Evolutionary conservation across 2,329 filamentous ascomycete species (phyloP).

Genomic region (Penicillium frequentans): DNA sequence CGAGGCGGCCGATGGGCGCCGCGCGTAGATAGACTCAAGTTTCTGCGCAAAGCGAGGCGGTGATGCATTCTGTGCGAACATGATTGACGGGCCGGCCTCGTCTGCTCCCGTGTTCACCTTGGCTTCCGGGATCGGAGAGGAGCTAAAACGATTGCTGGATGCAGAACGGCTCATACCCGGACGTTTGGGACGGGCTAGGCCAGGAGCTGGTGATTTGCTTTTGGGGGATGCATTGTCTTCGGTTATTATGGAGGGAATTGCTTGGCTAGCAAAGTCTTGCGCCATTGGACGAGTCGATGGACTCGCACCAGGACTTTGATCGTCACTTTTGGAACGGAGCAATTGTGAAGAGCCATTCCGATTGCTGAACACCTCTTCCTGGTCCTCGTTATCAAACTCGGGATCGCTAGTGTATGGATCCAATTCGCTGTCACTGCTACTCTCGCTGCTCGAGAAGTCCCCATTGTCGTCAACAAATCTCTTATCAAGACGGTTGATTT

Average conservation of each 20-base stretch:
- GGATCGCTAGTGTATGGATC: conserved; percentile 43
- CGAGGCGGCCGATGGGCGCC: conserved; percentile 22
- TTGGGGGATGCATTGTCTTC: conserved; percentile 24
- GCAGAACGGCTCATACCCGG: conserved; percentile 30
- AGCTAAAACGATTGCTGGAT: conserved; percentile 60
- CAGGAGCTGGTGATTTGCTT: conserved; percentile 14
- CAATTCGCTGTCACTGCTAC: conserved; percentile 42
- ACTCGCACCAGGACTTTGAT: conserved; percentile 11
- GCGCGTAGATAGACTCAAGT: conserved; percentile 41
- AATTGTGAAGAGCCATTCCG: not conserved
- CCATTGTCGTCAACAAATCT: conserved; percentile 55
- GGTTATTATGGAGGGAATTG: conserved; percentile 28
- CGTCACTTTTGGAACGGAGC: conserved; percentile 9
- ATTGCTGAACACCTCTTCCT: not conserved
- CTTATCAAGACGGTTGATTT: conserved; percentile 68
- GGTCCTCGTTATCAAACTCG: conserved; percentile 27
- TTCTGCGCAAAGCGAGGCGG: conserved; percentile 30
- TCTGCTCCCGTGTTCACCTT: conserved; percentile 63
- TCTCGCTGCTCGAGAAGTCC: conserved; percentile 49
- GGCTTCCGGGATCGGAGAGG: conserved; percentile 70
- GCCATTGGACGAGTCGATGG: conserved; percentile 4
- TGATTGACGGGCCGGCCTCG: conserved; percentile 67
- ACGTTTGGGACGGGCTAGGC: not conserved
- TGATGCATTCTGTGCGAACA: conserved; percentile 62
- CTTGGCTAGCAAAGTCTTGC: conserved; percentile 2